These are phyloP conservation scores for Zangia roseola DNA, from an alignment of 768 basidiomycete genomes.

Conservation along the genomic window DNA sequence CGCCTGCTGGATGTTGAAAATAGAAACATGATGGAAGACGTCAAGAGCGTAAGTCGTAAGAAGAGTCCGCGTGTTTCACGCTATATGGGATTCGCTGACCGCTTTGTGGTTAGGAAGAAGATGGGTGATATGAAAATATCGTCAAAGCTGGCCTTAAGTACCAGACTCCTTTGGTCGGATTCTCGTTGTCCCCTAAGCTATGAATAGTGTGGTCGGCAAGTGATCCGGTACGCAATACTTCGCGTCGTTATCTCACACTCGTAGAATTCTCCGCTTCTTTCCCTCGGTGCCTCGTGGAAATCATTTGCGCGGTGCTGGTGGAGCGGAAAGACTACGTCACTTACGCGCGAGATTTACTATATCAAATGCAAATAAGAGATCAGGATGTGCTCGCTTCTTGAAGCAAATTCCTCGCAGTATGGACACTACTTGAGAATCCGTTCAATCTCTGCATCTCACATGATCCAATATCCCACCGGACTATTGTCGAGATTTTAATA, in stretches of 20 bases:
- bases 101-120: not conserved
- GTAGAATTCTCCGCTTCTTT: conserved; percentile 1
- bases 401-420: not conserved
- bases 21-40: conserved; percentile 9
- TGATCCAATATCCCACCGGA: too few relatives aligned
- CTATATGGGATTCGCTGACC: not conserved
- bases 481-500: not conserved
- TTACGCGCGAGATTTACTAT: too few relatives aligned
- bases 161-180: not conserved
- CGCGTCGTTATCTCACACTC: conserved; percentile 3
- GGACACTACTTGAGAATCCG: not conserved
- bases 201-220: conserved; percentile 6
- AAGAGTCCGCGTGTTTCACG: not conserved
- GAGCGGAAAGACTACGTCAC: not conserved
- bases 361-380: too few relatives aligned
- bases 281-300: conserved; percentile 9
- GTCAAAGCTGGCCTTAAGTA: conserved; percentile 4
- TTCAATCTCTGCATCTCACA: not conserved
- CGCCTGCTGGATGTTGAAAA: not conserved
- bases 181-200: not conserved
- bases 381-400: too few relatives aligned
- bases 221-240: not conserved
- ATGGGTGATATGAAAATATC: not conserved
- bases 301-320: not conserved
- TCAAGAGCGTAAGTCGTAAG: conserved; percentile 1